Evolutionary conservation across 2,329 filamentous ascomycete genomes (phyloP).

Genomic region (Drechslerella stenobrocha): DNA sequence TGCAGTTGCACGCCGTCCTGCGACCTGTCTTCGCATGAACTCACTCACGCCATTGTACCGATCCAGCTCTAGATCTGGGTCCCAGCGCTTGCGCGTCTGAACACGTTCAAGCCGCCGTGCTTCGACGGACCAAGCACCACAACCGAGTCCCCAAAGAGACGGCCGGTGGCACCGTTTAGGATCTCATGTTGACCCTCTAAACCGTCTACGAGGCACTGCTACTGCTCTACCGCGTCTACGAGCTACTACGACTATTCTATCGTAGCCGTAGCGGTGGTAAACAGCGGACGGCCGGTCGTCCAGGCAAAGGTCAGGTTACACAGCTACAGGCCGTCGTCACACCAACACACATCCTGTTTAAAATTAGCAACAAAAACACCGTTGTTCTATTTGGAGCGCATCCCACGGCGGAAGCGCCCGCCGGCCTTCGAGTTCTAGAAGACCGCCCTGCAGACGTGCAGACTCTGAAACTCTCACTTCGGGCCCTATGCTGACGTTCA

Average conservation of each 20-base stretch:
- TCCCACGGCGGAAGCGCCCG: too few relatives aligned
- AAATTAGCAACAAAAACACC: too few relatives aligned
- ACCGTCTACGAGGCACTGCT: too few relatives aligned
- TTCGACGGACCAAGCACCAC: neutral
- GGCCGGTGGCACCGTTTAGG: neutral
- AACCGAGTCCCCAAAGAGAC: neutral
- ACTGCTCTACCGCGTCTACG: neutral
- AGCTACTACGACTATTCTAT: neutral
- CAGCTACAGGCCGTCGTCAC: neutral
- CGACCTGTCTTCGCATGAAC: too few relatives aligned
- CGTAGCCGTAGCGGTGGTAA: neutral
- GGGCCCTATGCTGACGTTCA: too few relatives aligned
- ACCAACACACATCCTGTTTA: too few relatives aligned
- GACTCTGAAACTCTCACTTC: neutral
- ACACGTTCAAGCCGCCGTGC: neutral
- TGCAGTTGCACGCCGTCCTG: too few relatives aligned
- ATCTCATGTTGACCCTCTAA: too few relatives aligned
- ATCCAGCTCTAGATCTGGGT: too few relatives aligned
- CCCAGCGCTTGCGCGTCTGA: neutral
- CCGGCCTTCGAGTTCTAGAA: constrained; percentile 4
- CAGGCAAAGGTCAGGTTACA: neutral
- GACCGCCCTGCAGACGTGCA: neutral
- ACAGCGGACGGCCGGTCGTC: too few relatives aligned
- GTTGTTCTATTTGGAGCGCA: neutral
- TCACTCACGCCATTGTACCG: too few relatives aligned